Evolutionary conservation across 2,329 filamentous ascomycete genomes (phyloP).

Genomic region (Stachybotrys chlorohalonatus): DNA sequence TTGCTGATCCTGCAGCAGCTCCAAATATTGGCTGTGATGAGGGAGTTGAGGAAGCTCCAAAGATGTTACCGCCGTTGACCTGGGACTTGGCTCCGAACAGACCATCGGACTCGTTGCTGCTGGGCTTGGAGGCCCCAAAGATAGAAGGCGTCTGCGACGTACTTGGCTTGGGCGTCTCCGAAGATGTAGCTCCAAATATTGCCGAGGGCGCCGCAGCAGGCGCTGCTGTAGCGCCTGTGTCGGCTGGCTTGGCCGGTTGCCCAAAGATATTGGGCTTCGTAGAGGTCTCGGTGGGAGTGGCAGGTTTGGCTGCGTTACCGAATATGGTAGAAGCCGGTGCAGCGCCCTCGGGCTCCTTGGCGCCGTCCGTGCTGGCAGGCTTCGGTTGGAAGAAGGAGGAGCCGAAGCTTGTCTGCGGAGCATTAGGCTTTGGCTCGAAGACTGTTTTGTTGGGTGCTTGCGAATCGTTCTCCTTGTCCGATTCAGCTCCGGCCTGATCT

Average conservation of each 20-base stretch:
- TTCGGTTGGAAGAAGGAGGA: slow-evolving; percentile 24
- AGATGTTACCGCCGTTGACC: slow-evolving; percentile 16
- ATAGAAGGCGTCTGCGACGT: slow-evolving; percentile 15
- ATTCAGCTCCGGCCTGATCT: slow-evolving; percentile 27
- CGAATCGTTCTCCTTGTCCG: slow-evolving; percentile 35
- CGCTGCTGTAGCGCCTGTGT: slow-evolving; percentile 11
- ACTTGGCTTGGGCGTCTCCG: slow-evolving; percentile 13
- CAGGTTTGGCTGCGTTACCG: slow-evolving; percentile 12
- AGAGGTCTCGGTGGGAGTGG: slow-evolving; percentile 9
- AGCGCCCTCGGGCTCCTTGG: slow-evolving; percentile 15
- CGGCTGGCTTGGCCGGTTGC: slow-evolving; percentile 19
- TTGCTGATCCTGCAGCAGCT: slow-evolving; percentile 3
- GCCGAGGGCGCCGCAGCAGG: slow-evolving; percentile 14
- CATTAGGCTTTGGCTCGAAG: slow-evolving; percentile 19
- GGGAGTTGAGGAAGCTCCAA: slow-evolving; percentile 15
- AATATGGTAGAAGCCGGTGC: slow-evolving; percentile 16
- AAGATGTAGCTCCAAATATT: slow-evolving; percentile 24
- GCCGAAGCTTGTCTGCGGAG: slow-evolving; percentile 18
- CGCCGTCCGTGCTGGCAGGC: slow-evolving; percentile 15
- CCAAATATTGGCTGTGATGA: not conserved
- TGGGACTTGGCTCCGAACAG: slow-evolving; percentile 17
- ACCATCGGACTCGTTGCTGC: slow-evolving; percentile 8
- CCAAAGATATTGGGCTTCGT: slow-evolving; percentile 28
- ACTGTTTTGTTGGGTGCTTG: slow-evolving; percentile 22
- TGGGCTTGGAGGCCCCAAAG: slow-evolving; percentile 18